Evolutionary conservation across 306 rosid genomes (phyloP), one percentile per base, ranked within the genome.

Genomic region (Morella rubra): DNA sequence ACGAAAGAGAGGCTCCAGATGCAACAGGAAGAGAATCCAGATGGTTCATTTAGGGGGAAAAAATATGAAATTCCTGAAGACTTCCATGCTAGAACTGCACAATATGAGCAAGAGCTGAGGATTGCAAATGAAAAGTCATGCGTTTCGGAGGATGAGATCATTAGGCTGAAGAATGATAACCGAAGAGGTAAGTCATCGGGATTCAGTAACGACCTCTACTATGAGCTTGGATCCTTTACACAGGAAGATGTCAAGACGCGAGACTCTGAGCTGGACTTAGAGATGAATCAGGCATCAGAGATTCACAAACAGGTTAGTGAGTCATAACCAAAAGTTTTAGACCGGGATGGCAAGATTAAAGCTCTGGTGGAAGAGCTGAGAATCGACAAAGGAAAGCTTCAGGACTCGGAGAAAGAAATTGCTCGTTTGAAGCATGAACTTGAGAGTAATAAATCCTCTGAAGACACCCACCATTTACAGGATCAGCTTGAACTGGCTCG

Each of bases 1-100:
- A 83, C 82, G 76, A 92, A 86, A 80, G 97, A 88, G 78, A 92
- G 86, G 85, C 82, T 89, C 49, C 90, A 82, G 86, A 73, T 81
- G 76, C 93, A 80, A 54, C 89, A 85, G 79, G 95, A 87, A 58
- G 96, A 87, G 13, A 81, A 81, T 70, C 74, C 46, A 2, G 92
- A 86, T 52, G 82, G 81, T 73, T 77, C 88, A 46, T 81, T 80
- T 13, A 76, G 65, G 51, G 89, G 84, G 59, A 5, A 46, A 6
- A 85, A 76, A 83, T 71, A 32, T 24, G 93, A 91, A 58, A 79
- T 45, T 49, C 58, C 81, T 2, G 89, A 85, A 55, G 87, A 88
- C 60, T 64, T 77, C 76, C 78, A 68, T 79, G 56, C 83, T 14
- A 93, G 77, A 80, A 77, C 83, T 52, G 77, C 82, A 64, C 89